Conservation (phyloP, 768 basidiomycete genomes). For the Rubroboletus pulcherrimus region DNA sequence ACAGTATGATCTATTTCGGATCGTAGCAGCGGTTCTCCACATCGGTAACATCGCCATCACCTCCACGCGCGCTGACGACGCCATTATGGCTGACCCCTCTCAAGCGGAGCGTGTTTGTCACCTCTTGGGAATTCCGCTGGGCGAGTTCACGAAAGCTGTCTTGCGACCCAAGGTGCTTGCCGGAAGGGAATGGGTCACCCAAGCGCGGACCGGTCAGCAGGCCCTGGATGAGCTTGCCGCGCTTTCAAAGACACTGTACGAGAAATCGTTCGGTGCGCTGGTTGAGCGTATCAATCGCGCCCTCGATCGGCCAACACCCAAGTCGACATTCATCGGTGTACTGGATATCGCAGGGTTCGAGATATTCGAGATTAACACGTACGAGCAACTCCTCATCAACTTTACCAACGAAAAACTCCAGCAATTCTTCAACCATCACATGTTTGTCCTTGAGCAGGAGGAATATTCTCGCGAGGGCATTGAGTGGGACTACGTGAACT, state of each 20-base stretch:
- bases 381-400: slow-evolving; percentile 98
- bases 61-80: slow-evolving; percentile 75
- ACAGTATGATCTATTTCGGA: slow-evolving; percentile 90
- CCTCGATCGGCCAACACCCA: slow-evolving; percentile 86
- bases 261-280: slow-evolving; percentile 91
- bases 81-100: slow-evolving; percentile 70
- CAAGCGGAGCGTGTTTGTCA: slow-evolving; percentile 91
- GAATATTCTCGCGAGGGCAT: slow-evolving; percentile 96
- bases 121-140: slow-evolving; percentile 80
- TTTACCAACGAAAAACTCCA: slow-evolving; percentile 98
- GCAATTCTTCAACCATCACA: slow-evolving; percentile 98
- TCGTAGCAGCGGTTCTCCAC: slow-evolving; percentile 90
- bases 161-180: slow-evolving; percentile 88
- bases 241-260: slow-evolving; percentile 93
- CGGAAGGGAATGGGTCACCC: slow-evolving; percentile 95
- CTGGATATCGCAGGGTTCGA: slow-evolving; percentile 99
- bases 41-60: slow-evolving; percentile 90
- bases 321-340: slow-evolving; percentile 95
- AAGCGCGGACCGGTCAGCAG: slow-evolving; percentile 87
- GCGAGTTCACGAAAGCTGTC: slow-evolving; percentile 86
- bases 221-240: slow-evolving; percentile 89
- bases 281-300: slow-evolving; percentile 95
- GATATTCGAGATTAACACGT: slow-evolving; percentile 91
- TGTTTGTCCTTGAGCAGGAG: slow-evolving; percentile 99
- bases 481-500: slow-evolving; percentile 97